Evolutionary conservation across 192 early-diverging fungal genomes (phyloP), one percentile per base, ranked within the genome.

Genomic region (Podila minutissima): DNA sequence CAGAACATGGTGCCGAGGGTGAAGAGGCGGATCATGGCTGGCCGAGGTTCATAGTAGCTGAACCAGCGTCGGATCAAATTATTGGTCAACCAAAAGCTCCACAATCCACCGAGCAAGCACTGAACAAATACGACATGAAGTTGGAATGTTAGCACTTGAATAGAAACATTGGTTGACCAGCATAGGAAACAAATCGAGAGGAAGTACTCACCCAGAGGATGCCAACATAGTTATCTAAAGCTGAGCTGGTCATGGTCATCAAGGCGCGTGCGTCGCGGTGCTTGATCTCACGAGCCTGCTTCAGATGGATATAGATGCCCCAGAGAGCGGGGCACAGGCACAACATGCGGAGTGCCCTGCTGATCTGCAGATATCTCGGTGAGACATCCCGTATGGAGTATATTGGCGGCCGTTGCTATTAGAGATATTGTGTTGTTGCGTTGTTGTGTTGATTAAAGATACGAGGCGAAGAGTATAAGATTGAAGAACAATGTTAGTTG

Each of bases 1-100:
- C 87, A 90, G 59, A 82, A 89, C 38, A 89, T 86, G 31, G 77
- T 81, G 41, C 77, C 86, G 24, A 90, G 74, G 3, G 85, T 84
- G 55, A 87, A 82, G 38, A 90, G 64, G 5, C 89, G 86, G 35
- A 86, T 75, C 37, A 89, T 84, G 37, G 86, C 84, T 31, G 79
- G 87, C 11, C 75, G 83, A 3, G 86, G 75, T 58, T 90, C 88
- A 50, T 90, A 89, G 70, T 86, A 84, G 68, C 85, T 86, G 31
- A 89, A 84, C 89, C 87, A 90, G 24, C 89, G 82, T 22, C 84
- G 82, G 48, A 87, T 82, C 83, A 90, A 83, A 67, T 85, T 85
- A 11, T 85, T 88, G 9, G 87, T 85, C 19, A 90, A 61, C 62
- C 87, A 86, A 61, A 76, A 86, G 64, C 86, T 88, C 89, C 89